Percentiles rank a stretch among this genome's conserved stretches.
Evolutionary conservation across 1,139 yeast species (phyloP).

Genomic region (Geotrichum fermentans): DNA sequence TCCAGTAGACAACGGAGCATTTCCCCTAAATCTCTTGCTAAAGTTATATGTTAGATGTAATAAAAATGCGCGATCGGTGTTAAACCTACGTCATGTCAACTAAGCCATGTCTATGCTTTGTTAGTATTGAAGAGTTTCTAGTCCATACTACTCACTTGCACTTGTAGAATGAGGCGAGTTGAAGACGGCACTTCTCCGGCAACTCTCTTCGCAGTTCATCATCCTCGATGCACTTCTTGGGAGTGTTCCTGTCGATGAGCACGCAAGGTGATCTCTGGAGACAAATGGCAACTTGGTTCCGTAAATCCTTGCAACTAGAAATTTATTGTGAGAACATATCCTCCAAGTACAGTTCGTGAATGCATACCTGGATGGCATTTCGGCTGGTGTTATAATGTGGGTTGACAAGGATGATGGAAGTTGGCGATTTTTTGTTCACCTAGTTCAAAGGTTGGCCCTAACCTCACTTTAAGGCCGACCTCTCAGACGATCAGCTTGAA

Average conservation of each 20-base stretch:
- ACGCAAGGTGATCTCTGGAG: conserved; percentile 96
- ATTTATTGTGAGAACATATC: conserved; percentile 13
- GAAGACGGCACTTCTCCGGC: conserved; percentile 85
- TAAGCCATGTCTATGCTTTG: conserved; percentile 25
- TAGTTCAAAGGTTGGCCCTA: too few relatives aligned
- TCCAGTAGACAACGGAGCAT: conserved; percentile 90
- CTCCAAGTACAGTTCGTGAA: background rate
- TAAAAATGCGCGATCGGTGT: background rate
- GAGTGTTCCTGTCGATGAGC: conserved; percentile 80
- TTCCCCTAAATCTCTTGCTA: conserved; percentile 83
- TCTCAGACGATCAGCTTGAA: too few relatives aligned
- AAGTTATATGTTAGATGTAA: conserved; percentile 10
- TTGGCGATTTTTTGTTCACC: too few relatives aligned
- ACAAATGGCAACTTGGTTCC: conserved; percentile 89
- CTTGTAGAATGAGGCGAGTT: conserved; percentile 78
- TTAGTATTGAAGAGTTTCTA: background rate
- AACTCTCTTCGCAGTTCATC: conserved; percentile 70
- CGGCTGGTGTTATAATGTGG: background rate
- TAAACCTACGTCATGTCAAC: conserved; percentile 53
- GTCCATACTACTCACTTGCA: conserved; percentile 48
- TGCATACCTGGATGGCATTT: conserved; percentile 20
- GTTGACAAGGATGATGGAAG: background rate
- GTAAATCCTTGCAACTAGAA: conserved; percentile 82
- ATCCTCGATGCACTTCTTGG: conserved; percentile 78
- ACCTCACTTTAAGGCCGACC: too few relatives aligned